Conservation (phyloP, 345 rosid genomes). For the Citrus sp. region DNA sequence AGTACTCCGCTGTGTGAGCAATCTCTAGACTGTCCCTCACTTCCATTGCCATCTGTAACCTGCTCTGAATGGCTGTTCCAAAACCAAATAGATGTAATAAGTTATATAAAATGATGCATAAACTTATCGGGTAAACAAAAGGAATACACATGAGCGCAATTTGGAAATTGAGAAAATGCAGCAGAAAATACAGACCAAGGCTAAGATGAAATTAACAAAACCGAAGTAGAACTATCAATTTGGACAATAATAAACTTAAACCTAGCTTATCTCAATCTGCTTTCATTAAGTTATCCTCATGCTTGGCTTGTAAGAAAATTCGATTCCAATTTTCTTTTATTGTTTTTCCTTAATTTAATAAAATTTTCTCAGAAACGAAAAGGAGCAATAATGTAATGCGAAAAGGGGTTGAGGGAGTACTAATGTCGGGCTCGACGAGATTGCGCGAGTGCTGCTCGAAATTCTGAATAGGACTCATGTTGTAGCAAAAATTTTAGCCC, state of each 20-base stretch:
- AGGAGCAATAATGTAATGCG: background rate
- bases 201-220: background rate
- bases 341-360: background rate
- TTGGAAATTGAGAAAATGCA: background rate
- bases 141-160: background rate
- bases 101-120: background rate
- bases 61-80: conserved; percentile 64
- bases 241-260: background rate
- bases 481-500: background rate
- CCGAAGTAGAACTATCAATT: background rate
- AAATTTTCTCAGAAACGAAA: background rate
- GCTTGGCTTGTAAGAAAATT: background rate
- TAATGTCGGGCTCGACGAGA: conserved; percentile 73
- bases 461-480: conserved; percentile 94
- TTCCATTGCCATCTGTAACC: conserved; percentile 91
- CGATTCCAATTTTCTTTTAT: background rate
- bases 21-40: conserved; percentile 98
- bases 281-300: background rate
- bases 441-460: conserved; percentile 93
- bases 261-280: background rate
- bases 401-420: conserved; percentile 30
- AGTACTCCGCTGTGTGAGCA: conserved; percentile 93
- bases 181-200: no score
- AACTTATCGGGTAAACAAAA: background rate
- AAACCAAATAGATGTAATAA: background rate